Base-by-base conservation (phyloP, 1,284 basidiomycete species). In the Pterula multifida region DNA sequence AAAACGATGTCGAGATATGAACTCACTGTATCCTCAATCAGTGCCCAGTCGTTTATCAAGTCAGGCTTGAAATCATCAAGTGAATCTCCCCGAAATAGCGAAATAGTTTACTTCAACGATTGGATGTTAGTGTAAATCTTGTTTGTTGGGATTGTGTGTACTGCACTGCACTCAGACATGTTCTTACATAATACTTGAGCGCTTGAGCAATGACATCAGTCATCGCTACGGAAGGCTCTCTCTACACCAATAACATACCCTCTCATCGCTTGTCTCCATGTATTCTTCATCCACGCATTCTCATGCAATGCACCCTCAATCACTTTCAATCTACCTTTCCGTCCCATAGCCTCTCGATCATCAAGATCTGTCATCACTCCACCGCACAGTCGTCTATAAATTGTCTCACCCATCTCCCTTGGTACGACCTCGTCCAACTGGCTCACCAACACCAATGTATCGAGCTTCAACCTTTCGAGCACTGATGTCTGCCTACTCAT, bases 351-450 rank as follows among this genome's bases (percentile, higher is more conserved):
- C 6, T 36, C 19, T 22, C 42, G 35, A 26, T 51, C 47, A 22
- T 9, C 9, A 19, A 22, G 45, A 25, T 11, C 45, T 17, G 12
- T 3, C 13, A 51, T 48, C 56, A 51, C 45, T 17, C 45, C 58
- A 9, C 9, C 12, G 11, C 22, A 11, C 42, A 23, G 9, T 17
- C 13, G 22, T 24, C 26, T 9, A 47, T 24, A 68, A 1, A 72
- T 48, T 19, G 61, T 53, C 19, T 51, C 48, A 2, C 69, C 69
- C 71, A 74, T 75, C 42, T 55, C 48, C 0, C 56, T 55, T 2
- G 73, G 73, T 1, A 75, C 73, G n/a, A 75, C 57, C 58, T 75
- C 72, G 52, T 76, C 72, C 36, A 66, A 58, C 55, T 68, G 67
- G 54, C 71, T 73, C 0, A 67, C 55, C 11, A 73, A 39, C 2